A percentile compares a stretch with the other conserved stretches of the same genome.
phyloP scores from a whole-genome alignment of 352 stramenopile species.

The Plasmopara halstedii region DNA sequence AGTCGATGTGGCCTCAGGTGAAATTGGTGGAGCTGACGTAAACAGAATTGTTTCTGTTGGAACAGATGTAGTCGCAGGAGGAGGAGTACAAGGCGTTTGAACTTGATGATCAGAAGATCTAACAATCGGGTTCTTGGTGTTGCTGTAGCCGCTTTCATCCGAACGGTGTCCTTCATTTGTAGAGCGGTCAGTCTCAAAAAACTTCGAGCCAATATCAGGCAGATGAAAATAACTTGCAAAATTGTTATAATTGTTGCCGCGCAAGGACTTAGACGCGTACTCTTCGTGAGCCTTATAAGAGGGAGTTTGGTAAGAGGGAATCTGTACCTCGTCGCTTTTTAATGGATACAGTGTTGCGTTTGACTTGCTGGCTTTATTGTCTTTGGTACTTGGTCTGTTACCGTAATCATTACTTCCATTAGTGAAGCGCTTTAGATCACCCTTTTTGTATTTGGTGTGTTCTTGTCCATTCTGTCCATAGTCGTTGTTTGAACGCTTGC shows the following conservation, averaged over 20 bases:
- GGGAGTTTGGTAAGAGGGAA: background rate
- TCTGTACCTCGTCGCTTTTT: background rate
- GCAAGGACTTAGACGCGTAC: slow-evolving; percentile 14
- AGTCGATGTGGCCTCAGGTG: background rate
- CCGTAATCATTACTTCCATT: background rate
- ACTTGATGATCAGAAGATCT: background rate
- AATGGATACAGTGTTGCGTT: background rate
- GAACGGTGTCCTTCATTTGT: background rate
- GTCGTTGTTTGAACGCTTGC: background rate
- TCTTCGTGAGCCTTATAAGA: background rate
- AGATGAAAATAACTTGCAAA: background rate
- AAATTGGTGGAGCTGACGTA: background rate
- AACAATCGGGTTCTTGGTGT: background rate
- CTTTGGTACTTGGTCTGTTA: background rate
- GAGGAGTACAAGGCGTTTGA: background rate
- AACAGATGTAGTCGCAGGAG: background rate
- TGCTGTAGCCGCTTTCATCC: slow-evolving; percentile 11
- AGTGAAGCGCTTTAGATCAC: background rate
- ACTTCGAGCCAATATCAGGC: background rate
- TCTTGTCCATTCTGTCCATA: slow-evolving; percentile 1
- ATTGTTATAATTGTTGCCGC: slow-evolving; percentile 10
- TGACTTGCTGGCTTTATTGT: background rate
- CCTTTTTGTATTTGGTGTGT: background rate
- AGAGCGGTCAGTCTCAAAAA: background rate
- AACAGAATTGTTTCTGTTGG: background rate